Base-by-base conservation (phyloP, 1,284 basidiomycete genomes). In the Malassezia dermatis region DNA sequence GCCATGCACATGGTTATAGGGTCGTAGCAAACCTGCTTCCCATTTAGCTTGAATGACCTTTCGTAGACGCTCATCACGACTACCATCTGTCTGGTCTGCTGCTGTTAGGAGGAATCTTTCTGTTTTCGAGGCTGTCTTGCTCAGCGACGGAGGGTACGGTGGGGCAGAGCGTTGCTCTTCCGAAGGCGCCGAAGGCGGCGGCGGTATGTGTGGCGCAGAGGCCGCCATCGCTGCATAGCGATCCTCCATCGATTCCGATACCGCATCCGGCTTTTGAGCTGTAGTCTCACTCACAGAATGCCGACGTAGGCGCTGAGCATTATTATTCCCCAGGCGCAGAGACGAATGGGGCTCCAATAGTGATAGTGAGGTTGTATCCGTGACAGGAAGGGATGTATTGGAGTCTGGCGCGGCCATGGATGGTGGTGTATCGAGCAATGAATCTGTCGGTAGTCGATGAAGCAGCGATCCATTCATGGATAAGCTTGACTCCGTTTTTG, bases 11-110 rank as follows among this genome's bases (percentile, higher is more conserved):
- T 95, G 94, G 76, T 96, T 93, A 71, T 94, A 95, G 0, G 93
- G 93, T 68, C 89, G 89, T 58, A 96, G 77, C 39, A 98, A 75
- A 0, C 91, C 93, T 1, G 91, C 93, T 72, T 96, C 91, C 76
- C 94, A 95, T 76, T 96, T 96, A 67, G 88, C 90, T 62, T 87
- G 83, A 66, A 96, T 96, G 61, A 98, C 93, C 58, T 87, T 81
- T 56, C 86, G 86, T 35, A 98, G 77, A 0, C 91, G 84, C 64
- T 94, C 88, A 61, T 93, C 88, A 32, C 91, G 80, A 12, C 89
- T 86, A 0, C 91, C 91, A 11, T 86, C 82, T 43, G 88, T 88
- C 71, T 95, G 91, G 75, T 96, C 91, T 0, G 93, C 93, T 1
- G 93, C 91, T 0, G 89, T 94, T 30, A 96, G 80, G 64, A 95